These are phyloP conservation scores for Trypanosoma brucei DNA, from an alignment of 208 protist genomes.

Conservation along the genomic window DNA sequence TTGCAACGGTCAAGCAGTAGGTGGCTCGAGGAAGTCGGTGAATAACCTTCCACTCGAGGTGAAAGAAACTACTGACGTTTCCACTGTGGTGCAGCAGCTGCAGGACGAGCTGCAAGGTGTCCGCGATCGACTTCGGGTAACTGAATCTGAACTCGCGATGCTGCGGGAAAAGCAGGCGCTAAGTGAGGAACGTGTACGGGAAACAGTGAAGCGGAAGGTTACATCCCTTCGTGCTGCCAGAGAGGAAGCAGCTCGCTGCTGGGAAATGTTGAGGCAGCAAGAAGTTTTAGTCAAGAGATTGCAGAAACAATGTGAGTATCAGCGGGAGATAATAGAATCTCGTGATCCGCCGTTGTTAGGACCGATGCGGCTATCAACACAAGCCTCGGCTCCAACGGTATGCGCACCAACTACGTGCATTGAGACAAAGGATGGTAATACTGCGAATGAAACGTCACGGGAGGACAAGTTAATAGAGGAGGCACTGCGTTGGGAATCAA, in stretches of 20 bases:
- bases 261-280: slow-evolving; percentile 18
- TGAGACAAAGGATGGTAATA: background rate
- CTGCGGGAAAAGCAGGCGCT: slow-evolving; percentile 1
- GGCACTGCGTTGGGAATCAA: slow-evolving; percentile 18
- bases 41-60: too few relatives aligned
- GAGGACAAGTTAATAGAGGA: slow-evolving; percentile 21
- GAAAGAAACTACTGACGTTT: too few relatives aligned
- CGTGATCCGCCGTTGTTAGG: too few relatives aligned
- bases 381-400: too few relatives aligned
- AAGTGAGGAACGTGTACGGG: slow-evolving; percentile 10
- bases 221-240: slow-evolving; percentile 25
- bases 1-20: too few relatives aligned
- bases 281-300: slow-evolving; percentile 25
- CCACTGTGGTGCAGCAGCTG: background rate
- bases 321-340: slow-evolving; percentile 1
- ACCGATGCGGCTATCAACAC: too few relatives aligned
- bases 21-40: too few relatives aligned
- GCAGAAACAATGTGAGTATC: slow-evolving; percentile 6
- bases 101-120: slow-evolving; percentile 14
- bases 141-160: slow-evolving; percentile 8
- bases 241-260: slow-evolving; percentile 19
- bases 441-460: background rate
- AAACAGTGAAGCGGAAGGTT: slow-evolving; percentile 24
- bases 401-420: background rate
- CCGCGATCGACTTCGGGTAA: slow-evolving; percentile 1